A percentile compares a stretch with the other conserved stretches of the same genome.
These are phyloP conservation scores for Centaurea solstitialis DNA, from an alignment of 129 eudicot genomes.

Conservation along the genomic window DNA sequence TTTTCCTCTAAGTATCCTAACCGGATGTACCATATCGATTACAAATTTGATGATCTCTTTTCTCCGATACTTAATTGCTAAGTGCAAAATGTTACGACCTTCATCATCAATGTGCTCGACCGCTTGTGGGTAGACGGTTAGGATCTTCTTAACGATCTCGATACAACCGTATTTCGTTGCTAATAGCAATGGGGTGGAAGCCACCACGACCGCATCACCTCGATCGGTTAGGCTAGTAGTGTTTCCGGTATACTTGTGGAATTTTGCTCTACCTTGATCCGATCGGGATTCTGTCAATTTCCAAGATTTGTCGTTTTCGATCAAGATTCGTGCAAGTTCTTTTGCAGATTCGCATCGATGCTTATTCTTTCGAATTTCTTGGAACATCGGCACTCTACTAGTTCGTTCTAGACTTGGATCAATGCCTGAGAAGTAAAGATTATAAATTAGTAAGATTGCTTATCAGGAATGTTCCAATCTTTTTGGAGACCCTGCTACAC, in stretches of 20 bases:
- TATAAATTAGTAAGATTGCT: neutral
- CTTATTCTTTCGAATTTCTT: constrained; percentile 2
- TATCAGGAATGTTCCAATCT: no score
- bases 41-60: constrained; percentile 1
- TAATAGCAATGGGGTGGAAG: constrained; percentile 22
- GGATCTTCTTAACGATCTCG: constrained; percentile 30
- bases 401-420: neutral
- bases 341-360: constrained; percentile 5
- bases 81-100: constrained; percentile 32
- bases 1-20: constrained; percentile 30
- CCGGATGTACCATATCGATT: constrained; percentile 11
- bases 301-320: constrained; percentile 13
- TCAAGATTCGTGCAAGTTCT: constrained; percentile 5
- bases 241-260: neutral
- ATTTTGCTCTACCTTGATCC: neutral
- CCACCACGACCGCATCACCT: neutral
- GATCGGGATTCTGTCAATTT: constrained; percentile 7
- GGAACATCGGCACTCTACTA: constrained; percentile 7
- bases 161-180: constrained; percentile 25
- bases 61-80: constrained; percentile 27
- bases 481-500: no score
- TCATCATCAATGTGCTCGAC: constrained; percentile 31
- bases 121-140: constrained; percentile 25
- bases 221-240: neutral
- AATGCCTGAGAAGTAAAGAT: neutral